Evolutionary conservation across 768 basidiomycete genomes (phyloP), one percentile per base, ranked within the genome.

Genomic region (Termitomyces sp.): DNA sequence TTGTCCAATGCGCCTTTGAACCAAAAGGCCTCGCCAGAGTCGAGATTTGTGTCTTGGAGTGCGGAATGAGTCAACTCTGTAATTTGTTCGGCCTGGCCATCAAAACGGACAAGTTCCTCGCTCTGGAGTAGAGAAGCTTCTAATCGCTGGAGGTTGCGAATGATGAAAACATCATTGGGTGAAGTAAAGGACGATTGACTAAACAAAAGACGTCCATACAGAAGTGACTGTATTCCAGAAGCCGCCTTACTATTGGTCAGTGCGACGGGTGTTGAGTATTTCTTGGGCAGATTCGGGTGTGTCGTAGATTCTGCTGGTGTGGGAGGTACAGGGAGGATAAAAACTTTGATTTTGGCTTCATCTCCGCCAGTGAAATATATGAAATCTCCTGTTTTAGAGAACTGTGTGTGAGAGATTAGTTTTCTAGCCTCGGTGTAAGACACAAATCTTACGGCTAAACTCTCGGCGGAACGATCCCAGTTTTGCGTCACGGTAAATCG

Each of bases 381-480:
- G 52, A 83, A 81, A 5, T 77, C 71, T 35, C 84, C 88, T 49
- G 86, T 85, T 59, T 78, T 75, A 2, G 89, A 86, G 76, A 92
- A 95, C 91, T 93, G 53, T 11, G 63, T 93, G 53, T 11, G 63
- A 31, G 53, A 15, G 29, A 32, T 50, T 45, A 50, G 54, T 48
- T 45, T 11, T 44, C 32, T 39, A 49, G 23, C 46, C 4, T 40
- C 36, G 39, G 9, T 44, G 15, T 27, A n/a, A 29, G 29, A 7
- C 7, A 54, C 16, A 13, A 43, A n/a, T 63, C 85, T 61, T 67
- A 89, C 88, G 29, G 77, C 74, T 18, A 91, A 65, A 31, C 77
- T 66, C 59, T 75, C 78, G 0, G 89, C 84, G 31, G 89, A 90
- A 23, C 90, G 82, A 66, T 97, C 93, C 95, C 94, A 98, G 36